Conservation (phyloP, 345 rosid species). For the Lenwebbia sp. region DNA sequence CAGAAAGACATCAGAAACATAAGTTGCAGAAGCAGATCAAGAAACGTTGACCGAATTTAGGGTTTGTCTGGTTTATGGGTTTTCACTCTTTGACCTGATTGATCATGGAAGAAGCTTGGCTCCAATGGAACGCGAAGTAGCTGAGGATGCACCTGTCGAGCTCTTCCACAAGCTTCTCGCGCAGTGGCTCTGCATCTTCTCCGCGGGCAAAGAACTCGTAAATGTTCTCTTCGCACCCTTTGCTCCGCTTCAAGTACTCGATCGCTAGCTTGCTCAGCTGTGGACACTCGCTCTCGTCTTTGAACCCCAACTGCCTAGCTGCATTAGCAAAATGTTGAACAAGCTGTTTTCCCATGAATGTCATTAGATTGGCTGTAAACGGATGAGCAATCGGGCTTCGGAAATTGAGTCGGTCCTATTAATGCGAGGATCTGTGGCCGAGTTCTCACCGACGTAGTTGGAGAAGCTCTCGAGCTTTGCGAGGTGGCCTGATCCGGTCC, state of each 20-base stretch:
- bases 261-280: slow-evolving; percentile 56
- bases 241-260: slow-evolving; percentile 38
- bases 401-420: not conserved
- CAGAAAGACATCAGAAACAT: not conserved
- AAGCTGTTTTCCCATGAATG: not conserved
- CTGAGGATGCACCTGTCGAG: slow-evolving; percentile 71
- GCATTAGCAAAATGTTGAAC: not conserved
- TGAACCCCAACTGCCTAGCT: slow-evolving; percentile 84
- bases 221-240: slow-evolving; percentile 50
- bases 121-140: slow-evolving; percentile 88
- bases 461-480: slow-evolving; percentile 65
- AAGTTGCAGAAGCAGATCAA: not conserved
- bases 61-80: not conserved
- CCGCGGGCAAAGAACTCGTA: slow-evolving; percentile 39
- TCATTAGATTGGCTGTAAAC: not conserved
- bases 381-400: not conserved
- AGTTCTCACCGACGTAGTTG: slow-evolving; percentile 54
- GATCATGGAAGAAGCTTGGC: slow-evolving; percentile 48
- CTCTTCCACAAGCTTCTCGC: slow-evolving; percentile 58
- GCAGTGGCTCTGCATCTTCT: slow-evolving; percentile 44
- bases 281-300: slow-evolving; percentile 57
- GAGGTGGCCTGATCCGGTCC: slow-evolving; percentile 45
- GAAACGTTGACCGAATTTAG: not conserved
- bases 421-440: not conserved
- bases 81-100: slow-evolving; percentile 29